Evolutionary conservation across 169 alveolate species (phyloP), one percentile per base, ranked within the genome.

Genomic region (Babesia bigemina): DNA sequence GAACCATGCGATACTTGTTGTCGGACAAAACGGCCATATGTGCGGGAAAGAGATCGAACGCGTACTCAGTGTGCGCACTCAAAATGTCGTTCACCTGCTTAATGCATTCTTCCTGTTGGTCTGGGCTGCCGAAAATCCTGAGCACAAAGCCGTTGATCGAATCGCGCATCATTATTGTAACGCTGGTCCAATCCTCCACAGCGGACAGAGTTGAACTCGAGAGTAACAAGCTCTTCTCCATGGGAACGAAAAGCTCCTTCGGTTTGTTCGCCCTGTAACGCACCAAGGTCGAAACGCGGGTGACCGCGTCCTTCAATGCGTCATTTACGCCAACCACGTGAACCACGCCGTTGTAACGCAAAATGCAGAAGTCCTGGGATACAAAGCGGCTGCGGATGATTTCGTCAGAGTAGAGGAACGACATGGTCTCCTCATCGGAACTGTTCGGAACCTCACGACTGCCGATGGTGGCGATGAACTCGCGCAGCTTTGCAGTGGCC

Each of bases 51-150:
- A 77, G 26, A 26, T 58, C 66, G 36, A 66, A 24, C 2, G 72
- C 48, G 52, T 48, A 45, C 45, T 57, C 70, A 10, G 67, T 73
- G 49, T 63, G 74, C 10, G 65, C 49, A 45, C 49, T 56, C 57
- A 77, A 22, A n/a, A 77, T 57, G 1, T 69, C 86, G 55, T 77
- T 58, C 8, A 77, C 53, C 45, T 58, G 65, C 56, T 70, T 39
- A 7, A 67, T 48, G 57, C 79, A 67, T 22, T 77, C 86, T 24
- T 77, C 74, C 57, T 77, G 86, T 63, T 77, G 86, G 55, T 36
- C 79, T 0, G 56, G 47, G 53, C 44, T 55, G 28, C 86, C 86
- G 58, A n/a, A 66, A 7, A 77, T 52, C 47, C 13, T 63, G 50
- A 77, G 75, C 24, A 67, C 76, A 8, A 45, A 36, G 39, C 76